Evolutionary conservation across 2,329 filamentous ascomycete species (phyloP).

Genomic region (Graphiopsis chlorocephala): DNA sequence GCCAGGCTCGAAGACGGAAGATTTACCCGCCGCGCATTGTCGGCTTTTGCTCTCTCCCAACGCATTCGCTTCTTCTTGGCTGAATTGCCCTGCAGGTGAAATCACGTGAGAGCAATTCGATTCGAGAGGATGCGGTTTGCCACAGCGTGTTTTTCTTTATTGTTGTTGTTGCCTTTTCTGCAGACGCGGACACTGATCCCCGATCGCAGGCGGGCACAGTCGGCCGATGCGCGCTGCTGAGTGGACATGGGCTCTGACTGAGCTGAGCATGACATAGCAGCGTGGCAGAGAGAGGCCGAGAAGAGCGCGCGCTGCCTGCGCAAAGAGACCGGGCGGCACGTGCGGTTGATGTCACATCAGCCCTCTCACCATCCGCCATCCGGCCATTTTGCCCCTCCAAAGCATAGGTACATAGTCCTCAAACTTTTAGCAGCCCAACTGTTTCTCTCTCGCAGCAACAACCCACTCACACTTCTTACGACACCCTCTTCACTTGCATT

Average conservation of each 20-base stretch:
- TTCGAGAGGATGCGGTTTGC: neutral
- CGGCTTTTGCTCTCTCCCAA: constrained; percentile 10
- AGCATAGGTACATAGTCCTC: constrained; percentile 6
- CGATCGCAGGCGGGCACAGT: neutral
- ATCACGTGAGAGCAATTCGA: neutral
- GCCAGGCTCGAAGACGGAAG: constrained; percentile 6
- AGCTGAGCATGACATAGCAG: constrained; percentile 15
- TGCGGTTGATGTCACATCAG: constrained; percentile 10
- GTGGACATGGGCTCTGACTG: neutral
- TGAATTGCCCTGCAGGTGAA: neutral
- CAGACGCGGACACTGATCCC: neutral
- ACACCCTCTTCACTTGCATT: constrained; percentile 6
- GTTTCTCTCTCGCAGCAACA: constrained; percentile 7
- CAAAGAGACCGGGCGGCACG: neutral
- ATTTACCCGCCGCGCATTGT: constrained; percentile 10
- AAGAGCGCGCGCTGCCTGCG: constrained; percentile 1
- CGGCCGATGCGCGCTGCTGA: neutral
- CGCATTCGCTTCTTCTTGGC: constrained; percentile 1
- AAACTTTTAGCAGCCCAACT: constrained; percentile 15
- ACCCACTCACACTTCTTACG: neutral
- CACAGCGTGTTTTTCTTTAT: neutral
- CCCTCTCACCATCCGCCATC: constrained; percentile 8
- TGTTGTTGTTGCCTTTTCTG: neutral
- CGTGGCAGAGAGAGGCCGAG: neutral
- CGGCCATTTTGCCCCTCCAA: constrained; percentile 12